These are phyloP conservation scores for Mycena sp. DNA, from an alignment of 1,284 basidiomycete genomes.

Conservation along the genomic window DNA sequence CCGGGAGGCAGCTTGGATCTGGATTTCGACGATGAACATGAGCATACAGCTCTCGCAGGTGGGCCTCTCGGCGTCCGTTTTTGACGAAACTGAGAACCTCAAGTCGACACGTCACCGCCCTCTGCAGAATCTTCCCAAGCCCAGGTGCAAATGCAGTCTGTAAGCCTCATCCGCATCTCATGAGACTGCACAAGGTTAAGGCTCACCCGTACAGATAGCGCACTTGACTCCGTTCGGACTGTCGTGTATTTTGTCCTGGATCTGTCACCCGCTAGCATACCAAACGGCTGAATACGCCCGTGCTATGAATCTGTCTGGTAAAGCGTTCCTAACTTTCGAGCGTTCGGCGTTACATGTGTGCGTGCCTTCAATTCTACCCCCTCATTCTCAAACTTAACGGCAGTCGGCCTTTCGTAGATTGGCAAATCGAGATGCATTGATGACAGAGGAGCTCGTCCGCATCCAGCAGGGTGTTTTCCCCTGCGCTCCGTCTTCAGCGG, in stretches of 20 bases:
- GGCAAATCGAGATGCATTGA: conserved; percentile 6
- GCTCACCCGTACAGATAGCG: conserved; percentile 4
- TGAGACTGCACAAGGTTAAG: not conserved
- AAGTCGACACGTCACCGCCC: not conserved
- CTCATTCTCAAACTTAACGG: no score
- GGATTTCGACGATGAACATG: conserved; percentile 14
- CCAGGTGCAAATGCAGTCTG: not conserved
- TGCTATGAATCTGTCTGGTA: conserved; percentile 22
- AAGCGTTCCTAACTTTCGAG: conserved; percentile 21
- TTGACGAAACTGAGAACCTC: not conserved
- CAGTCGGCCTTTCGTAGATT: conserved; percentile 2
- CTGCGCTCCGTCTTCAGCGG: not conserved
- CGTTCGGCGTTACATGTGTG: conserved; percentile 8
- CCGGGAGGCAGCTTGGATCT: conserved; percentile 26
- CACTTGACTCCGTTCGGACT: conserved; percentile 14
- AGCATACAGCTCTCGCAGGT: not conserved
- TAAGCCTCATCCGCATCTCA: not conserved
- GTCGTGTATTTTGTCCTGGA: conserved; percentile 12
- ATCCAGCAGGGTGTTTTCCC: conserved; percentile 14
- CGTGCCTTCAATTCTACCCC: not conserved
- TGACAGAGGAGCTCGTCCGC: conserved; percentile 18
- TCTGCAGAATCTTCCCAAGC: not conserved
- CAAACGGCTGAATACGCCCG: conserved; percentile 19
- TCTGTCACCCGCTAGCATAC: conserved; percentile 11
- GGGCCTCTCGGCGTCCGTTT: not conserved